These are phyloP conservation scores for Cyberlindnera suaveolens DNA, from an alignment of 805 yeast species.

Conservation along the genomic window DNA sequence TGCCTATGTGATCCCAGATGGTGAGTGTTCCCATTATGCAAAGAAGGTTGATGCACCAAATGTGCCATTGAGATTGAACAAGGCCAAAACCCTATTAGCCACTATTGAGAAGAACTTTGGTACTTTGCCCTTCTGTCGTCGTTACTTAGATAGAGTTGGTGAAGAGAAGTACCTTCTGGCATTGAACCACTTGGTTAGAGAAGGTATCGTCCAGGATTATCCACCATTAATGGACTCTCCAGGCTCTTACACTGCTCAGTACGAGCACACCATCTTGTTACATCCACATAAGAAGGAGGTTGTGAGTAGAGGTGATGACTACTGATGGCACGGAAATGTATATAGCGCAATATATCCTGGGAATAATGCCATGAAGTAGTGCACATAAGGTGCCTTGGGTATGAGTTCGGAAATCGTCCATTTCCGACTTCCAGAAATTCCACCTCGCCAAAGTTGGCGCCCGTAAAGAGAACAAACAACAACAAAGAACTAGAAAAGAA, in stretches of 20 bases:
- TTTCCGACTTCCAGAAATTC: no score
- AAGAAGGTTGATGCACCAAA: conserved; percentile 43
- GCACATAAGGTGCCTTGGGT: no score
- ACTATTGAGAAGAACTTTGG: conserved; percentile 82
- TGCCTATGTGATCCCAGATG: conserved; percentile 79
- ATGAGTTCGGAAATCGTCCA: no score
- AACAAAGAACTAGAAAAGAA: no score
- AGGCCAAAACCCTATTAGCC: conserved; percentile 63
- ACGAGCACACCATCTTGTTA: conserved; percentile 85
- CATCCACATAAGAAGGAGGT: conserved; percentile 93
- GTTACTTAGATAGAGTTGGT: conserved; percentile 87
- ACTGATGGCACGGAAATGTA: conserved; percentile 30
- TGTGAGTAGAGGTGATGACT: conserved; percentile 93
- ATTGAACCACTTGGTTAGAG: conserved; percentile 73
- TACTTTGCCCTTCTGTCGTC: conserved; percentile 92
- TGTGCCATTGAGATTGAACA: conserved; percentile 50
- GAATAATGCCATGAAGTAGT: no score
- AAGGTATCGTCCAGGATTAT: conserved; percentile 87
- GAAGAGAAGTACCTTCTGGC: conserved; percentile 89
- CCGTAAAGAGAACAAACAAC: no score
- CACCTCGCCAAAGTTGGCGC: no score
- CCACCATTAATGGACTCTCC: conserved; percentile 83
- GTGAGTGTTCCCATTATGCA: conserved; percentile 95
- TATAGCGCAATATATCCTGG: not conserved
- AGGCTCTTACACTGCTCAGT: conserved; percentile 94